phyloP scores from a whole-genome alignment of 2,329 filamentous ascomycete genomes.

The Onygenales sp. region DNA sequence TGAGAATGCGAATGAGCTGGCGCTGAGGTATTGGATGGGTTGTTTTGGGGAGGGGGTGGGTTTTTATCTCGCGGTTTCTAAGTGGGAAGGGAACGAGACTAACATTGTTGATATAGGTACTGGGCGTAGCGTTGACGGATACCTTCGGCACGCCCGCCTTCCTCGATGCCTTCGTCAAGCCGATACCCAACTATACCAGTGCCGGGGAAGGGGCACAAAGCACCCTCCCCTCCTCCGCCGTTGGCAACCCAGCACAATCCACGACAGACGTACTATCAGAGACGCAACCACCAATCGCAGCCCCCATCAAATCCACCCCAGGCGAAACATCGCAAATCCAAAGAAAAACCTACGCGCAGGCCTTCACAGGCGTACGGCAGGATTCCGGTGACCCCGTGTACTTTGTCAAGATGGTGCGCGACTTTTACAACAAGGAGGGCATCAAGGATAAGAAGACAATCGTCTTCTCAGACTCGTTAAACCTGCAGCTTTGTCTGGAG shows the following conservation, averaged over 20 bases:
- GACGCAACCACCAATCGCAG: slow-evolving; percentile 34
- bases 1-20: slow-evolving; percentile 70
- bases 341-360: slow-evolving; percentile 61
- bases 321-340: background rate
- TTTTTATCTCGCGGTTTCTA: background rate
- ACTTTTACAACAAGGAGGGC: slow-evolving; percentile 68
- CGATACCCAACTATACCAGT: slow-evolving; percentile 41
- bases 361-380: slow-evolving; percentile 77
- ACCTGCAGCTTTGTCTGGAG: slow-evolving; percentile 81
- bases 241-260: slow-evolving; percentile 31
- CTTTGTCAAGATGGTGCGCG: slow-evolving; percentile 68
- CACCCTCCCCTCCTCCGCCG: slow-evolving; percentile 27
- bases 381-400: slow-evolving; percentile 78
- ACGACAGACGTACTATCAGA: slow-evolving; percentile 27
- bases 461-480: slow-evolving; percentile 91
- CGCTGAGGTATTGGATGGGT: slow-evolving; percentile 77
- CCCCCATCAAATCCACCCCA: slow-evolving; percentile 32
- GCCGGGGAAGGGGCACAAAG: slow-evolving; percentile 30
- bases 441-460: slow-evolving; percentile 77
- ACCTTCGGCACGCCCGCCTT: slow-evolving; percentile 92
- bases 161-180: slow-evolving; percentile 69
- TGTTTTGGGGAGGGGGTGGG: slow-evolving; percentile 71
- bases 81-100: background rate
- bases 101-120: slow-evolving; percentile 38
- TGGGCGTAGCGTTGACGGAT: slow-evolving; percentile 86